Evolutionary conservation across 176 grass and related monocot species (phyloP).

Genomic region (Metroxylon sagu): DNA sequence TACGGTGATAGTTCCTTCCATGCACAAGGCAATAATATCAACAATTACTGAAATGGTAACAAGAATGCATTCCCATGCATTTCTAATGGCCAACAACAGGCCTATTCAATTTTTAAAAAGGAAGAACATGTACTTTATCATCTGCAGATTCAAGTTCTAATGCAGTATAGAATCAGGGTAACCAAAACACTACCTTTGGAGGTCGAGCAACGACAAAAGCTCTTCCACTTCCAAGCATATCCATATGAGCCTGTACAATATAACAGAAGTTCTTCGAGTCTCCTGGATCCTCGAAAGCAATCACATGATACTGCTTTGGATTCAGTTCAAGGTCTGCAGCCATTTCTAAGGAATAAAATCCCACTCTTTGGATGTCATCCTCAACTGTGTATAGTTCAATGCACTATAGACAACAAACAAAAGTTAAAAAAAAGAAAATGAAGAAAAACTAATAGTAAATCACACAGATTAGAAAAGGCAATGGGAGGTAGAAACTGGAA

Average conservation of each 20-base stretch:
- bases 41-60: no score
- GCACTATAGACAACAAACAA: constrained; percentile 14
- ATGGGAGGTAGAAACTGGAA: background rate
- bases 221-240: constrained; percentile 28
- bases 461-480: background rate
- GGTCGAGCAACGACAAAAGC: constrained; percentile 28
- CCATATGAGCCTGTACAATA: constrained; percentile 29
- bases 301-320: constrained; percentile 33
- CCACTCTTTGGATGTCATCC: constrained; percentile 23
- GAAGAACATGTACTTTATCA: no score
- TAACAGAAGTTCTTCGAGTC: constrained; percentile 35
- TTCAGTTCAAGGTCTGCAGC: constrained; percentile 27
- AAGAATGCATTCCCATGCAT: no score
- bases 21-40: no score
- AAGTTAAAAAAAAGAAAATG: background rate
- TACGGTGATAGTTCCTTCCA: no score
- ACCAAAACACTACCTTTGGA: constrained; percentile 20
- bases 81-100: no score
- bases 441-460: background rate
- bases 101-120: no score
- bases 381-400: constrained; percentile 29
- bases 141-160: background rate
- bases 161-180: background rate
- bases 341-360: constrained; percentile 37
- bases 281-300: constrained; percentile 23